Conservation (phyloP, 768 basidiomycete species). For the Auricularia sp. region DNA sequence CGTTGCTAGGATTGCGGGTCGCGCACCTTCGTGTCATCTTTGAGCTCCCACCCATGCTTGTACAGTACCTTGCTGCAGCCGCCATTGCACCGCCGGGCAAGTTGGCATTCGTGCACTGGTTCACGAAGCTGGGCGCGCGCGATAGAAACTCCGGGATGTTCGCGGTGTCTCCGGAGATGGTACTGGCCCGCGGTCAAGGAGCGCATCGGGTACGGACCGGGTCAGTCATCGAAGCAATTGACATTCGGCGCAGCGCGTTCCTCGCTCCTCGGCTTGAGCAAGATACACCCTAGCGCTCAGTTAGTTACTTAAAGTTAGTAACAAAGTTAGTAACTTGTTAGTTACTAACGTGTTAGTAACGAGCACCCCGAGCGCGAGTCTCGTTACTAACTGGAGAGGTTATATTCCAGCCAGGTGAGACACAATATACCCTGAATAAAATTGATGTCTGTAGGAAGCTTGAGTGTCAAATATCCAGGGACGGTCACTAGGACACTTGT, state of each 20-base stretch:
- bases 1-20: not conserved
- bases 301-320: too few relatives aligned
- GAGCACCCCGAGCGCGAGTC: too few relatives aligned
- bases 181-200: not conserved
- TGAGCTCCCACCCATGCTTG: not conserved
- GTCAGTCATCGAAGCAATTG: not conserved
- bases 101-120: not conserved
- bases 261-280: not conserved
- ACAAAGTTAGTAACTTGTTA: too few relatives aligned
- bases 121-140: not conserved
- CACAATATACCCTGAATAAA: too few relatives aligned
- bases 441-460: too few relatives aligned
- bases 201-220: not conserved
- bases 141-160: not conserved
- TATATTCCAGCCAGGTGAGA: too few relatives aligned
- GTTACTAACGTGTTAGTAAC: too few relatives aligned
- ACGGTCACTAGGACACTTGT: too few relatives aligned
- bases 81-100: not conserved
- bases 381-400: too few relatives aligned
- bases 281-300: not conserved
- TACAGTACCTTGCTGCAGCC: not conserved
- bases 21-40: not conserved
- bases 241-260: not conserved
- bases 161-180: not conserved
- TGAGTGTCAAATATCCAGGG: too few relatives aligned